Conservation (phyloP, 345 rosid genomes). For the Brassica cretica region DNA sequence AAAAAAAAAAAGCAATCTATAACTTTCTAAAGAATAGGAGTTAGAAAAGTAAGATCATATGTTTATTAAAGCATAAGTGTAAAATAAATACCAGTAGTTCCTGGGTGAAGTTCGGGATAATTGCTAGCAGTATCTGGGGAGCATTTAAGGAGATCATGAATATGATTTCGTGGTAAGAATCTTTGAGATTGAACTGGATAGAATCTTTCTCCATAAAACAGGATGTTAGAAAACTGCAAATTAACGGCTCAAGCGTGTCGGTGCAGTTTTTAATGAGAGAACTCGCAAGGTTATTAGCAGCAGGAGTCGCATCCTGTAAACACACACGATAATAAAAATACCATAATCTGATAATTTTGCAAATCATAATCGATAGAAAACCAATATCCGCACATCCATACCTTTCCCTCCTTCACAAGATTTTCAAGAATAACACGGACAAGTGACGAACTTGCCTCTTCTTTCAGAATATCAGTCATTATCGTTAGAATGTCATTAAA, state of each 20-base stretch:
- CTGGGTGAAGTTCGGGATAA: conserved; percentile 70
- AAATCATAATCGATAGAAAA: conserved; percentile 7
- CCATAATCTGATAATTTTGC: conserved; percentile 16
- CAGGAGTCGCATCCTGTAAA: conserved; percentile 54
- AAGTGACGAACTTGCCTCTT: conserved; percentile 66
- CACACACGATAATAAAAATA: conserved; percentile 3
- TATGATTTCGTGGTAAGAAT: conserved; percentile 77
- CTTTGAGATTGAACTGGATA: conserved; percentile 63
- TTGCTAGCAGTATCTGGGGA: conserved; percentile 74
- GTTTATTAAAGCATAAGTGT: conserved; percentile 4
- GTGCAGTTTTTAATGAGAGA: conserved; percentile 71
- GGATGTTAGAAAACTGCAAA: conserved; percentile 72
- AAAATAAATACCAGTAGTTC: conserved; percentile 66
- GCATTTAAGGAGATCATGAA: conserved; percentile 64
- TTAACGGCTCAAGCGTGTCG: conserved; percentile 66
- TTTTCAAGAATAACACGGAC: conserved; percentile 59
- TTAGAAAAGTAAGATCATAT: conserved; percentile 5
- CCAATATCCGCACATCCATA: conserved; percentile 32
- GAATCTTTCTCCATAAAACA: conserved; percentile 73
- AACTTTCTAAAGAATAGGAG: not conserved
- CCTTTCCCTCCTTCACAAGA: conserved; percentile 75
- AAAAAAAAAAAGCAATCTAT: not conserved
- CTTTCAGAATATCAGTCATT: conserved; percentile 60
- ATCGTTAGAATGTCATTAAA: conserved; percentile 61
- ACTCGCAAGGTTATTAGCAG: conserved; percentile 71